Evolutionary conservation across 768 basidiomycete genomes (phyloP), one percentile per base, ranked within the genome.

Genomic region (Rickenella mellea): DNA sequence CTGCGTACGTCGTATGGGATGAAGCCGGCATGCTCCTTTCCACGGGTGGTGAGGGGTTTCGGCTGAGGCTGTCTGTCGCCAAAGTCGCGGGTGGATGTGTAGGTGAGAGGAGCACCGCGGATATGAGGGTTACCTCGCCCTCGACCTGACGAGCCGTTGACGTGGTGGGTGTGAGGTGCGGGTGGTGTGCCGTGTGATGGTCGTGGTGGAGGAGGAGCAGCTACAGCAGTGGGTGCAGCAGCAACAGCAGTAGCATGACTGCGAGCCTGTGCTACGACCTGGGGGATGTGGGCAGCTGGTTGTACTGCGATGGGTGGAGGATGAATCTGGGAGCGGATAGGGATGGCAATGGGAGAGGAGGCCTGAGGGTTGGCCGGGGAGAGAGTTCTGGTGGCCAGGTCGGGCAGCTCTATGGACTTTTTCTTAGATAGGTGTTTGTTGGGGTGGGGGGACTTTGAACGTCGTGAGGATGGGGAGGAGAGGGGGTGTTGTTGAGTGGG

Each of bases 381-480:
- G 47, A 74, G 52, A 33, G 70, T 61, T 48, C 73, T 68, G 45
- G 63, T 61, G 10, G 71, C 71, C 52, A 87, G 76, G 65, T 85
- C 83, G 41, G 83, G 83, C 20, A 87, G 69, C 56, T 87, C 81
- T 15, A 87, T 74, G 0, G 80, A 82, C 55, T 70, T 76, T 62
- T 82, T 83, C 68, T 80, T 84, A 17, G 68, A 29, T 46, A 48
- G 35, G 45, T 51, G 38, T 21, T 17, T 19, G 40, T 36, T 19
- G 40, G 22, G 19, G 11, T 15, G n/a, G 9, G 22, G 9, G 40
- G 21, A 15, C 25, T 26, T 22, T 15, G 25, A 27, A 10, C 25
- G 29, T n/a, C 32, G 15, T 19, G 40, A 4, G 4, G 40, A 20
- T 19, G 4, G 6, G 40, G 40, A 20, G 30, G 40, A 41, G 26